phyloP scores from a whole-genome alignment of 768 basidiomycete genomes.

The Suillus bovinus region DNA sequence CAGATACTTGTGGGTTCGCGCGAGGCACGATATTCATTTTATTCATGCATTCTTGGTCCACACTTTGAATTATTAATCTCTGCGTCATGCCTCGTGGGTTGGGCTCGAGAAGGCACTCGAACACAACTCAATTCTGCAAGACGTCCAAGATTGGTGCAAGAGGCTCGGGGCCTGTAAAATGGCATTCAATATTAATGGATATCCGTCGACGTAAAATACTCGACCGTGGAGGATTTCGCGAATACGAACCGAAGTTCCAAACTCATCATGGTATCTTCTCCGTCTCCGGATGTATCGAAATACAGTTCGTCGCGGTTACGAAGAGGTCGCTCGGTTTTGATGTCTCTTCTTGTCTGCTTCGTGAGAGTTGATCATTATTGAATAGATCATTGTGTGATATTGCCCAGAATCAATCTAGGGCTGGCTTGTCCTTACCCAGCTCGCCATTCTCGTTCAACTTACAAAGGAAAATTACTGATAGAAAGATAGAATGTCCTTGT shows the following conservation, averaged over 20 bases:
- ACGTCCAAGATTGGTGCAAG: no score
- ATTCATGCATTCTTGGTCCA: background rate
- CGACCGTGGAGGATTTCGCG: background rate
- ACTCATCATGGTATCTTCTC: background rate
- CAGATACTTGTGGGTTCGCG: background rate
- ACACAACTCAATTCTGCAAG: background rate
- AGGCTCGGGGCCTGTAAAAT: background rate
- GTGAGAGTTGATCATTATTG: background rate
- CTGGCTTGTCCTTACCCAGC: background rate
- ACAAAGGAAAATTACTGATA: background rate
- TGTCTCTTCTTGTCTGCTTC: background rate
- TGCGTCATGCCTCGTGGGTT: background rate
- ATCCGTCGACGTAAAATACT: conserved; percentile 1
- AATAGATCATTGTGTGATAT: background rate
- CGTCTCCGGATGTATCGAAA: background rate
- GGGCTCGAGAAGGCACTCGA: background rate
- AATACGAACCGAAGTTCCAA: conserved; percentile 1
- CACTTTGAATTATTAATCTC: background rate
- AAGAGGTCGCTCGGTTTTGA: background rate
- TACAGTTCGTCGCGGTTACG: background rate
- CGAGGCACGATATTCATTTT: background rate
- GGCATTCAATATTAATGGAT: background rate
- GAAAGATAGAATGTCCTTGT: background rate
- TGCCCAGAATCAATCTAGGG: background rate
- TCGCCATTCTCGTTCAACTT: background rate